Base-by-base conservation (phyloP, 2,329 filamentous ascomycete genomes). In the Truncatella angustata region DNA sequence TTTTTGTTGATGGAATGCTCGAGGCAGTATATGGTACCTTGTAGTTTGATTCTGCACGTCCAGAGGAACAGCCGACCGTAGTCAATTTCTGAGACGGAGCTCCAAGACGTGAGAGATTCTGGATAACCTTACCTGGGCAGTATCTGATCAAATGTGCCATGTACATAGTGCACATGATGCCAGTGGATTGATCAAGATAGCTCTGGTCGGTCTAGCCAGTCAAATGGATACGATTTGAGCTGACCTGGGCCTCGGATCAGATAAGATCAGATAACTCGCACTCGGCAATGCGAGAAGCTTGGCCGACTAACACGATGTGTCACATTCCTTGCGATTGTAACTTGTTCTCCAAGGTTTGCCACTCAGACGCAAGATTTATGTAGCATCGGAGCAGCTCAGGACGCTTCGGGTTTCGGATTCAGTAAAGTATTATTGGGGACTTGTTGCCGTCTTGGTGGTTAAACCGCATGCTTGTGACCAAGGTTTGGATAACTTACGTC, bases 231-330 rank as follows among this genome's bases (percentile, higher is more conserved):
- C 5, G 16, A 24, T 24, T 28, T 28, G 12, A 24, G 40, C 40
- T 44, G 40, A 44, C 40, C 14, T 12, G 21, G 28, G 28, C n/a
- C 39, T 44, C 26, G 40, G 39, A 51, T 51, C 49, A 51, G 49
- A 51, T 51, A 51, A 51, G 49, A 51, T 44, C 49, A 44, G 49
- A 44, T 51, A 51, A 44, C 49, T 51, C 49, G 49, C 26, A 51
- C 40, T 51, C 49, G 49, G 39, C 32, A 43, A 46, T 32, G 26
- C 49, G 23, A 36, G 30, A 34, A 20, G n/a, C n/a, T n/a, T n/a
- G n/a, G n/a, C n/a, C n/a, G n/a, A n/a, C n/a, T n/a, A n/a, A n/a
- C n/a, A n/a, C n/a, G n/a, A n/a, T n/a, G n/a, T n/a, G n/a, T n/a
- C n/a, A n/a, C n/a, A n/a, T n/a, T n/a, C n/a, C 7, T 32, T 32